Percentiles rank a stretch among this genome's conserved stretches.
Conservation (phyloP, 1,284 basidiomycete species). For the Leccinum pallidistipes region DNA sequence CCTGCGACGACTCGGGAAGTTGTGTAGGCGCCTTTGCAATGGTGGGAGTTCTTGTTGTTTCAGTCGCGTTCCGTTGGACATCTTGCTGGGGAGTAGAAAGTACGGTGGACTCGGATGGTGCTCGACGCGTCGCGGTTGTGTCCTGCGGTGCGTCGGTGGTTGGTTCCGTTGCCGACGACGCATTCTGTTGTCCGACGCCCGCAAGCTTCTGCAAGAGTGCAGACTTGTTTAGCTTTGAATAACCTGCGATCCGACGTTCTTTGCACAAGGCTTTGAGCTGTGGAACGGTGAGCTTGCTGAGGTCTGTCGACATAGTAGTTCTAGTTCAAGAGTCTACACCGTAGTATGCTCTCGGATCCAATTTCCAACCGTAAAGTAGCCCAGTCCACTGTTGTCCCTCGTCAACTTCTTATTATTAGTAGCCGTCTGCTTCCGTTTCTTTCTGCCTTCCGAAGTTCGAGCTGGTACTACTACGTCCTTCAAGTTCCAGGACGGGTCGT, state of each 20-base stretch:
- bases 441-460: conserved; percentile 7
- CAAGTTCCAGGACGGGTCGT: conserved; percentile 22
- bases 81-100: background rate
- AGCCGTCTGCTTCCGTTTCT: conserved; percentile 14
- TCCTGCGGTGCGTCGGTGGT: background rate
- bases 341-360: background rate
- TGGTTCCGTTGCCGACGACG: background rate
- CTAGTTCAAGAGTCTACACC: too few relatives aligned
- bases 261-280: conserved; percentile 69
- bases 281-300: conserved; percentile 51
- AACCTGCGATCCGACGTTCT: conserved; percentile 56
- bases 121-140: background rate
- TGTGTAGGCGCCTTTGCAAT: background rate
- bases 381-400: background rate
- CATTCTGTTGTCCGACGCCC: background rate
- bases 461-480: conserved; percentile 3
- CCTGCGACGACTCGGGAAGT: background rate
- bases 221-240: conserved; percentile 64
- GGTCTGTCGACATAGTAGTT: conserved; percentile 12
- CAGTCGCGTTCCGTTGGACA: background rate
- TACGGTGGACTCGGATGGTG: background rate
- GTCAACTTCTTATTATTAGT: conserved; percentile 8
- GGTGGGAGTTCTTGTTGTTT: background rate
- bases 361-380: background rate
- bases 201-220: conserved; percentile 54